Evolutionary conservation across 495 filamentous ascomycete genomes (phyloP), one percentile per base, ranked within the genome.

Genomic region (Bacidia rubella): DNA sequence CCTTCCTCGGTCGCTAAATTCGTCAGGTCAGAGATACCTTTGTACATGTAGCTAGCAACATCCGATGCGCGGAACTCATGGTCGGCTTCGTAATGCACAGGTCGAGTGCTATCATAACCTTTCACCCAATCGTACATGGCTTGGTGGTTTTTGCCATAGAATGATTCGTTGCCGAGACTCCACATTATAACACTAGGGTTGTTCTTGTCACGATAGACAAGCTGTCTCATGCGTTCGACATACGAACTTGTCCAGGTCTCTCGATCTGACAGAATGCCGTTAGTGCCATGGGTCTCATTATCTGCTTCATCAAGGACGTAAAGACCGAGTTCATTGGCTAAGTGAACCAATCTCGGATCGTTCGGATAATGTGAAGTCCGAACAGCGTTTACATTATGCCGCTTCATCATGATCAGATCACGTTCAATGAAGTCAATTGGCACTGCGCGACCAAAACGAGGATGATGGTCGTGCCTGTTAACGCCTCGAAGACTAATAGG

Each of bases 301-400:
- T 87, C 82, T 0, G 79, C 78, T 61, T 87, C 82, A 49, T 85
- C 82, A 54, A 86, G 81, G 12, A 86, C 72, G 69, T 75, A 86
- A 26, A 87, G 66, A 0, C 83, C 83, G 25, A 85, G 62, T 57
- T 86, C 79, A 55, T 86, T 80, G 39, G 76, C 77, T 1, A 86
- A 62, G n/a, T 78, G 73, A 47, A 78, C 77, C 7, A 84, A 66
- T 23, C 62, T 61, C 1, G 74, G 71, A 53, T 82, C 69, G 23
- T 75, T 75, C 3, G 80, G 80, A 47, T 82, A 78, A 53, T 83
- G 79, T 25, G 72, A 78, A 52, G 75, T 79, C 0, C 80, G 75
- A 15, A 83, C 62, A 1, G 80, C 73, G 55, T 83, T 83, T 62
- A 85, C 70, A 32, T 83, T 85, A 62, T 83, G 76, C 4, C 59